Evolutionary conservation across 192 early-diverging fungal species (phyloP), one percentile per base, ranked within the genome.

Genomic region (Rhizoclosmatium sp.): DNA sequence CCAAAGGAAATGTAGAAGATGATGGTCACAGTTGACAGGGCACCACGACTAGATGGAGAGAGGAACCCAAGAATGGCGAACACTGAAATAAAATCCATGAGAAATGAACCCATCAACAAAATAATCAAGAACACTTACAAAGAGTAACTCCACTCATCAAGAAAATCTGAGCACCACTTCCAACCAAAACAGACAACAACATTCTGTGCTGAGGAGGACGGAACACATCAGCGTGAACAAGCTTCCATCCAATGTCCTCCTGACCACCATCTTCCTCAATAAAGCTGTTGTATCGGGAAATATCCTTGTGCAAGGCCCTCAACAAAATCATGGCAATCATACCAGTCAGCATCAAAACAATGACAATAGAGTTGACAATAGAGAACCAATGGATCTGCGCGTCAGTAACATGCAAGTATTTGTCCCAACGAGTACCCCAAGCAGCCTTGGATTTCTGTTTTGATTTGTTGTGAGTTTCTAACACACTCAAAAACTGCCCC

Each of bases 41-140:
- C 93, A 9, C 97, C 97, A 66, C 97, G 95, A 85, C 92, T 78
- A 14, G 85, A 87, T 4, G 85, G 85, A 58, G 96, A 98, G 64
- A 99, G 89, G 90, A 99, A 99, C 4, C 97, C 97, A 68, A 99
- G 92, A 16, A 95, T 89, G 4, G 97, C 97, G 90, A 99, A 97
- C 0, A 93, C 89, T 90, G 75, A 4, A 16, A n/a, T 9, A 4
- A 42, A 81, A 66, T 19, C 56, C 4, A 56, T 48, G 46, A 54
- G 9, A 71, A 54, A 71, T 45, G 21, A 10, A 48, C 3, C 19
- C 41, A n/a, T 41, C n/a, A n/a, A 59, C 4, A 21, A 39, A 10
- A 59, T 31, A 40, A 7, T 61, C 59, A 62, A 62, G 39, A 77
- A 75, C 4, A 83, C 83, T 67, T 77, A 89, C 87, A 65, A 7